These are phyloP conservation scores for Nigrospora sphaerica DNA, from an alignment of 2,329 filamentous ascomycete genomes.

Conservation along the genomic window DNA sequence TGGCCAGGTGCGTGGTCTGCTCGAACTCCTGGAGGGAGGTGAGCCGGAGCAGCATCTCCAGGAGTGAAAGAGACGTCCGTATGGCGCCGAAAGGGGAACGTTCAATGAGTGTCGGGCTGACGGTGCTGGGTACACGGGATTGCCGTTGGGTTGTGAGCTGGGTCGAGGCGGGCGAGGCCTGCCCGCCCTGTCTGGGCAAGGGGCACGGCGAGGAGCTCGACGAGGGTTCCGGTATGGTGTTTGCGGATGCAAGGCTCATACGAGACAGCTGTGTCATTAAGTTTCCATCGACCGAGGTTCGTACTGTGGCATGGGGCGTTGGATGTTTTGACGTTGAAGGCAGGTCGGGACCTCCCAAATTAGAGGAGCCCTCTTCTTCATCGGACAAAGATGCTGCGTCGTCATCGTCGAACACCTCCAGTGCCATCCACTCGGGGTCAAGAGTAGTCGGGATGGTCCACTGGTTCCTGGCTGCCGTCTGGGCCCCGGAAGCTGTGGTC, in stretches of 20 bases:
- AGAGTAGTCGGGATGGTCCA: constrained; percentile 66
- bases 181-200: constrained; percentile 1
- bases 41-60: constrained; percentile 83
- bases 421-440: constrained; percentile 85
- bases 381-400: constrained; percentile 6
- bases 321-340: neutral
- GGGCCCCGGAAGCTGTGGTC: neutral
- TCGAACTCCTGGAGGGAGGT: constrained; percentile 87
- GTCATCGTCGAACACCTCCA: constrained; percentile 61
- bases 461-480: constrained; percentile 11
- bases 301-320: constrained; percentile 8
- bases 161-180: neutral
- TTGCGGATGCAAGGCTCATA: constrained; percentile 34
- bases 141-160: constrained; percentile 8
- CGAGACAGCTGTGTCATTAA: constrained; percentile 22
- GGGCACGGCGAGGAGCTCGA: constrained; percentile 12
- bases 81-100: constrained; percentile 45
- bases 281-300: constrained; percentile 17
- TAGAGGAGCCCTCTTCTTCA: neutral
- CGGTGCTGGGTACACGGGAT: neutral
- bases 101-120: constrained; percentile 23
- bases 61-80: constrained; percentile 58
- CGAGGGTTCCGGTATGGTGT: neutral
- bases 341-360: neutral
- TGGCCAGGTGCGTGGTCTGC: constrained; percentile 80